These are phyloP conservation scores for Stentor coeruleus DNA, from an alignment of 73 alveolate species.

Conservation along the genomic window DNA sequence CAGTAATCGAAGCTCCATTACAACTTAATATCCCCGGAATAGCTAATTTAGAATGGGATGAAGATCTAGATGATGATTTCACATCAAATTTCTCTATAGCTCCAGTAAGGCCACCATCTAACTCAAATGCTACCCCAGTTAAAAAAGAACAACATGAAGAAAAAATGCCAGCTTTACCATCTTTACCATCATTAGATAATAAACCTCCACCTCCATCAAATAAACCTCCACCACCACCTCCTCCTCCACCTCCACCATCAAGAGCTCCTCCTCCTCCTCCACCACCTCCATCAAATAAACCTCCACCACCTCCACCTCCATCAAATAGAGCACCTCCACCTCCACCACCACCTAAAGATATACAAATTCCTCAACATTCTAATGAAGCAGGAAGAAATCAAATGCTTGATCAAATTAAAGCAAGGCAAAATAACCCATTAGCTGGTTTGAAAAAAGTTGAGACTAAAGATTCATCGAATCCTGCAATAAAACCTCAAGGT, in stretches of 20 bases:
- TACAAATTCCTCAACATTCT: neutral
- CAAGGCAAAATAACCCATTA: neutral
- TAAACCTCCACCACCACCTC: constrained; percentile 11
- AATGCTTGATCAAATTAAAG: neutral
- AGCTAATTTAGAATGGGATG: constrained; percentile 23
- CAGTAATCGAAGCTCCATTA: neutral
- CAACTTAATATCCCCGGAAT: constrained; percentile 22
- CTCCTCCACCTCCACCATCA: constrained; percentile 12
- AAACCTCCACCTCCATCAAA: constrained; percentile 19
- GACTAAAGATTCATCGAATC: neutral
- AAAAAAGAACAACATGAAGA: neutral
- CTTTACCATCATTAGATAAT: neutral
- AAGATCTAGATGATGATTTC: constrained; percentile 7
- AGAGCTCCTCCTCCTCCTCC: constrained; percentile 26
- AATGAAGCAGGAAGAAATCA: neutral
- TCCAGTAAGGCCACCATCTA: neutral
- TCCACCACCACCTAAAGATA: constrained; percentile 10
- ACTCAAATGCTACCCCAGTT: neutral
- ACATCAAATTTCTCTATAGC: neutral
- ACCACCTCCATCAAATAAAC: neutral
- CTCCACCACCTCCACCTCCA: constrained; percentile 23
- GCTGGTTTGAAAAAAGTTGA: constrained; percentile 1
- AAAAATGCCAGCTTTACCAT: neutral
- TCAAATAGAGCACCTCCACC: neutral
- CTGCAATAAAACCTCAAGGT: neutral